Evolutionary conservation across 495 filamentous ascomycete species (phyloP).

Genomic region (Trichoderma virens): DNA sequence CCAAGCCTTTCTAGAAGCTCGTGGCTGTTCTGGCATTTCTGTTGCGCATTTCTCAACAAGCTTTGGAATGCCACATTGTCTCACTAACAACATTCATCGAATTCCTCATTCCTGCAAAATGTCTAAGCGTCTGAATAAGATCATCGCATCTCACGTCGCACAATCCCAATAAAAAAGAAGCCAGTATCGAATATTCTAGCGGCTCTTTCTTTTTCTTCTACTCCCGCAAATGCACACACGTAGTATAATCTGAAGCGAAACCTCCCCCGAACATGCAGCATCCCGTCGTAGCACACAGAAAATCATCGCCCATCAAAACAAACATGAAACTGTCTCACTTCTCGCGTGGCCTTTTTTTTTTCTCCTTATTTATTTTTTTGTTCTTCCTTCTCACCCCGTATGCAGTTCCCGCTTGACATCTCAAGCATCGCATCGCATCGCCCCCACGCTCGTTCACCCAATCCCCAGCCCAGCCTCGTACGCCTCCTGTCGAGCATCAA

Average conservation of each 20-base stretch:
- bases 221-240: too few species aligned
- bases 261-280: too few species aligned
- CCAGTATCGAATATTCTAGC: too few species aligned
- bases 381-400: neutral
- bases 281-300: neutral
- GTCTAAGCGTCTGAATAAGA: too few species aligned
- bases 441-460: neutral
- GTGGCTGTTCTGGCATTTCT: too few species aligned
- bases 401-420: neutral
- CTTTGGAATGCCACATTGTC: too few species aligned
- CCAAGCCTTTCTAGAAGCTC: too few species aligned
- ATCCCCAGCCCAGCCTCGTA: neutral
- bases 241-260: too few species aligned
- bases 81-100: too few species aligned
- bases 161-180: neutral
- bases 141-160: neutral
- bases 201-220: too few species aligned
- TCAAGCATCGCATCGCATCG: too few species aligned
- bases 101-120: too few species aligned
- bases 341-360: neutral
- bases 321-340: neutral
- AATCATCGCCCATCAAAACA: neutral
- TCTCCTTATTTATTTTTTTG: neutral
- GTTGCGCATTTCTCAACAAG: neutral
- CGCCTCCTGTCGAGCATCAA: neutral